Evolutionary conservation across 768 basidiomycete species (phyloP), one percentile per base, ranked within the genome.

Genomic region (Austroboletus festivus): DNA sequence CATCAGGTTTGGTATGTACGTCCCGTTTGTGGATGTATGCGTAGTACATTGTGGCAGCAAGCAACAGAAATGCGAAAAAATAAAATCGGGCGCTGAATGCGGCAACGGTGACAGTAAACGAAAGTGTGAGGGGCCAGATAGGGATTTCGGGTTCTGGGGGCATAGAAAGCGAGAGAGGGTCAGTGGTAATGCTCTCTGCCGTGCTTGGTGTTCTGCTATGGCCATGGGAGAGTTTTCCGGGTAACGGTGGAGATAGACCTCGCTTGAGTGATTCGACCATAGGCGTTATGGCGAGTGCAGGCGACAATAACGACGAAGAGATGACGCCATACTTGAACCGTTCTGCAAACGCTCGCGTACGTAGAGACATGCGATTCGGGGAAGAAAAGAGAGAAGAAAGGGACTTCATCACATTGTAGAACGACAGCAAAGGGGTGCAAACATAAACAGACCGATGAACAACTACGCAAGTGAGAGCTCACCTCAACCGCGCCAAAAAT

Each of bases 291-390:
- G 81, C 59, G 47, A 83, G 71, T 44, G 79, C 70, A 3, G 80
- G 64, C 3, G 85, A 79, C n/a, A 90, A 74, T 9, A 90, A 72
- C 8, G 86, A 81, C 3, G 88, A 89, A 4, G 88, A 88, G 50
- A 90, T 89, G 4, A 90, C 79, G 50, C 80, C 81, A 74, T 89
- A 90, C 63, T 89, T 89, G 79, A 91, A 89, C 35, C 78, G 83
- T 67, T 91, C 88, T 9, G 80, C 78, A 56, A 89, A 86, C 18
- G 76, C 73, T 52, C 68, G 76, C 4, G 73, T 63, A 6, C 71
- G 63, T 49, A 54, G 65, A 21, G 73, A 58, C 9, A 64, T 53
- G 28, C 69, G 61, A 35, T 68, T 61, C 5, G 72, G 65, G 35
- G 53, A 46, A 30, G 53, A 46, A 30, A 78, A 67, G 24, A 72